A percentile compares a stretch with the other conserved stretches of the same genome.
These are phyloP conservation scores for Caloboletus firmus DNA, from an alignment of 1,284 basidiomycete species.

Conservation along the genomic window DNA sequence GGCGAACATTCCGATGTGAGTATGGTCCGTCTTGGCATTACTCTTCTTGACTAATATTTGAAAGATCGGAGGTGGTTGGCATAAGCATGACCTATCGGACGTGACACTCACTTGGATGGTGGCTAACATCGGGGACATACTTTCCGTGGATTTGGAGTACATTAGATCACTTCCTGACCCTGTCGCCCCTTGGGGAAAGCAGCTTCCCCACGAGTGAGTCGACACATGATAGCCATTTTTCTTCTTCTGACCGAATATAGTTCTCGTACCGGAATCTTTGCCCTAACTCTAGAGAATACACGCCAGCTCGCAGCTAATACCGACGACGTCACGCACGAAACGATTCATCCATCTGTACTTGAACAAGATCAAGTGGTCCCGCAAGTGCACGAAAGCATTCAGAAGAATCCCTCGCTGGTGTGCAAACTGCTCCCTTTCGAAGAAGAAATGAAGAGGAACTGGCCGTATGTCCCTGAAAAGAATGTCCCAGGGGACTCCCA, in stretches of 20 bases:
- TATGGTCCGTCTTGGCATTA: background rate
- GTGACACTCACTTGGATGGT: constrained; percentile 68
- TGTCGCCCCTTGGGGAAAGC: constrained; percentile 58
- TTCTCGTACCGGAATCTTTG: constrained; percentile 54
- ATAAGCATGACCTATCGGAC: constrained; percentile 66
- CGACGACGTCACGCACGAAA: constrained; percentile 55
- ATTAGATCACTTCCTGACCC: constrained; percentile 50
- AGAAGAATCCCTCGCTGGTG: constrained; percentile 46
- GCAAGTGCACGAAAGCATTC: constrained; percentile 39
- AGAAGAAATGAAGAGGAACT: constrained; percentile 46
- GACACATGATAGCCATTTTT: background rate
- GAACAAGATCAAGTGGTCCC: constrained; percentile 42
- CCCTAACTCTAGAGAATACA: constrained; percentile 42
- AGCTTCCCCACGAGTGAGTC: constrained; percentile 58
- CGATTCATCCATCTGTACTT: constrained; percentile 59
- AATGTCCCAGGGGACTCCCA: constrained; percentile 11
- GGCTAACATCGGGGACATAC: constrained; percentile 52
- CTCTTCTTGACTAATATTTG: constrained; percentile 2
- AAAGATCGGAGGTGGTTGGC: constrained; percentile 69
- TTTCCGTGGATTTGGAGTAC: constrained; percentile 59
- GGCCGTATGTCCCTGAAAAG: constrained; percentile 39
- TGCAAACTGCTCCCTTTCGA: constrained; percentile 52
- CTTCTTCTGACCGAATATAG: constrained; percentile 34
- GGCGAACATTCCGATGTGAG: constrained; percentile 64
- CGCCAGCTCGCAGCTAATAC: constrained; percentile 49